A percentile compares a stretch with the other conserved stretches of the same genome.
These are phyloP conservation scores for Penicillium canariense DNA, from an alignment of 495 filamentous ascomycete genomes.

Conservation along the genomic window DNA sequence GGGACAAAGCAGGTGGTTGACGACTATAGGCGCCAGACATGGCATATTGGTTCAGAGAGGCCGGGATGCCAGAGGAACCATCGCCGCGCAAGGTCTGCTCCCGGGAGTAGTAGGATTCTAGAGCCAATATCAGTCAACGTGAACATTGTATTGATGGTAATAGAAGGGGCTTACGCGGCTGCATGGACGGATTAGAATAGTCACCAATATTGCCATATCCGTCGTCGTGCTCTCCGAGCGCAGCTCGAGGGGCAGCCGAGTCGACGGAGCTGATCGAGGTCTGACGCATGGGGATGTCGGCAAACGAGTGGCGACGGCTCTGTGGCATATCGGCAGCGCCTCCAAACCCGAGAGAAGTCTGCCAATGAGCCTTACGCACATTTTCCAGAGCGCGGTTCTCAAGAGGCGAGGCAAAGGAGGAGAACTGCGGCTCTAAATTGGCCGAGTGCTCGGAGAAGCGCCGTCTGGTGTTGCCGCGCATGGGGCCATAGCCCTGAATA, in stretches of 20 bases:
- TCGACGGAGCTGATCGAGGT: conserved; percentile 67
- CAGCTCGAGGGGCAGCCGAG: conserved; percentile 31
- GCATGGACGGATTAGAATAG: conserved; percentile 3
- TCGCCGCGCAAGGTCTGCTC: conserved; percentile 44
- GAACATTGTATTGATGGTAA: conserved; percentile 13
- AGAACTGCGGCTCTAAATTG: conserved; percentile 51
- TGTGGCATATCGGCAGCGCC: conserved; percentile 69
- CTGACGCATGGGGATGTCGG: conserved; percentile 73
- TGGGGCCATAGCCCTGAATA: conserved; percentile 46
- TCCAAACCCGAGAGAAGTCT: conserved; percentile 79
- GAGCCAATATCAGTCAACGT: conserved; percentile 2
- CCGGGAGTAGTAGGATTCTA: conserved; percentile 50
- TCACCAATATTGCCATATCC: conserved; percentile 37
- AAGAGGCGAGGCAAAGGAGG: conserved; percentile 48
- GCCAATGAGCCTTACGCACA: conserved; percentile 82
- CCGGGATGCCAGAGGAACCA: conserved; percentile 36
- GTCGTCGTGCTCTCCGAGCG: conserved; percentile 40
- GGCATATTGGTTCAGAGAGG: conserved; percentile 55
- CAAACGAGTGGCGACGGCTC: conserved; percentile 95
- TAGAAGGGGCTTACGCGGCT: not conserved
- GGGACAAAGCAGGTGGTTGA: conserved; percentile 60
- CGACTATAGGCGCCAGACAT: conserved; percentile 48
- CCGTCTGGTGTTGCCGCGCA: conserved; percentile 47
- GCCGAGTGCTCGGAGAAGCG: conserved; percentile 63
- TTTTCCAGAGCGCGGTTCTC: conserved; percentile 76